These are phyloP conservation scores for Fusarium devonianum DNA, from an alignment of 2,329 filamentous ascomycete genomes.

Conservation along the genomic window DNA sequence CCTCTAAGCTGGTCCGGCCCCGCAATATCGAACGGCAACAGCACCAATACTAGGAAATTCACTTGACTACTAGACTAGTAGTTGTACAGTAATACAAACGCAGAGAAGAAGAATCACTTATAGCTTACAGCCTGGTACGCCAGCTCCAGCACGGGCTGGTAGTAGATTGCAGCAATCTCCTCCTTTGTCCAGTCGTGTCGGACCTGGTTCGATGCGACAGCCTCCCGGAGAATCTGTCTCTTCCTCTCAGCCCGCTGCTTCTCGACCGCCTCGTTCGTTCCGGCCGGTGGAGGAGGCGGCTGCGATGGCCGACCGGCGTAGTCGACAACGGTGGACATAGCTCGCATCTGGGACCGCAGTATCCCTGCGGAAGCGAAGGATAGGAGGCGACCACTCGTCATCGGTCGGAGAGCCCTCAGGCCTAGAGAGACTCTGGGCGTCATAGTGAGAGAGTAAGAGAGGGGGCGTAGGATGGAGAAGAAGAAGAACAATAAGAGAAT, in stretches of 20 bases:
- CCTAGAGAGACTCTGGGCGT: conserved; percentile 30
- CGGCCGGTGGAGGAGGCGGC: conserved; percentile 34
- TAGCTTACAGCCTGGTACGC: conserved; percentile 72
- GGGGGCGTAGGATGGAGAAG: background rate
- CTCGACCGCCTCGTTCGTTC: conserved; percentile 31
- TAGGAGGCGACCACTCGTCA: conserved; percentile 7
- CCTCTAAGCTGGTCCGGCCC: background rate
- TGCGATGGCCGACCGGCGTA: conserved; percentile 33
- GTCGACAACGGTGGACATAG: conserved; percentile 41
- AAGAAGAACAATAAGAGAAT: conserved; percentile 1
- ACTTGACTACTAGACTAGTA: background rate
- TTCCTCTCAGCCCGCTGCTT: conserved; percentile 38
- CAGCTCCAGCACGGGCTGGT: conserved; percentile 81
- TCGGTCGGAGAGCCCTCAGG: conserved; percentile 29
- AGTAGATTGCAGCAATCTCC: conserved; percentile 82
- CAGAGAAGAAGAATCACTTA: background rate
- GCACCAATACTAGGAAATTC: no score
- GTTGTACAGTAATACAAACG: background rate
- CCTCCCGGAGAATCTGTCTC: conserved; percentile 53
- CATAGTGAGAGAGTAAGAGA: conserved; percentile 19
- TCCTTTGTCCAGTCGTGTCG: conserved; percentile 81
- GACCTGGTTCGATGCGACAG: conserved; percentile 66
- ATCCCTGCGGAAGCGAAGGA: conserved; percentile 34
- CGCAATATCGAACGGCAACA: background rate
- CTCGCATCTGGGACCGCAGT: conserved; percentile 22